These are phyloP conservation scores for Cordia subcordata DNA, from an alignment of 257 asterid species.

Conservation along the genomic window DNA sequence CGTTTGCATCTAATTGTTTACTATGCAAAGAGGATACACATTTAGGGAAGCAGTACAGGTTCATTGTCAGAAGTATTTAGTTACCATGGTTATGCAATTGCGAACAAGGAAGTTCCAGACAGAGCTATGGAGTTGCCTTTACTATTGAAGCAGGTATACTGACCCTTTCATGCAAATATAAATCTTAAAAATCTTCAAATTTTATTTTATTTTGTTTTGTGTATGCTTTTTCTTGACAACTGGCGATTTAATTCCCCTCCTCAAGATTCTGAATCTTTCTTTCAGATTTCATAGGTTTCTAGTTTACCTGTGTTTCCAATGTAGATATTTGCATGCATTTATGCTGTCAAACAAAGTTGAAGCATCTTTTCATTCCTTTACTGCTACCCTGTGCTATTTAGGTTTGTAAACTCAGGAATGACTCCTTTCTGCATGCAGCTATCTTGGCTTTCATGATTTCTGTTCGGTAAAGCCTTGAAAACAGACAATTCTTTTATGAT, in stretches of 20 bases:
- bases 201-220: too few species aligned
- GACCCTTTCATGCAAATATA: neutral
- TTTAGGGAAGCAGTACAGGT: too few species aligned
- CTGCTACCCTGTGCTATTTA: conserved; percentile 11
- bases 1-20: too few species aligned
- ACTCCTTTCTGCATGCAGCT: conserved; percentile 45
- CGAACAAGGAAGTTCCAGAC: conserved; percentile 48
- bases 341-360: too few species aligned
- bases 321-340: too few species aligned
- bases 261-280: too few species aligned
- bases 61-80: too few species aligned
- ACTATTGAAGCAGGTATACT: conserved; percentile 55
- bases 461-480: conserved; percentile 43
- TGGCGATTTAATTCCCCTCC: too few species aligned
- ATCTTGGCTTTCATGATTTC: conserved; percentile 81
- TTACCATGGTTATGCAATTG: conserved; percentile 65
- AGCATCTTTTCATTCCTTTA: neutral
- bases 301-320: too few species aligned
- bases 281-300: too few species aligned
- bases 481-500: conserved; percentile 3
- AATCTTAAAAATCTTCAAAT: conserved; percentile 3
- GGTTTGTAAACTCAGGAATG: conserved; percentile 52
- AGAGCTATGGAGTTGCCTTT: conserved; percentile 58
- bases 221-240: too few species aligned
- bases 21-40: too few species aligned